A percentile compares a stretch with the other conserved stretches of the same genome.
Conservation (phyloP, 352 stramenopile species). For the Pythium scleroteichum region DNA sequence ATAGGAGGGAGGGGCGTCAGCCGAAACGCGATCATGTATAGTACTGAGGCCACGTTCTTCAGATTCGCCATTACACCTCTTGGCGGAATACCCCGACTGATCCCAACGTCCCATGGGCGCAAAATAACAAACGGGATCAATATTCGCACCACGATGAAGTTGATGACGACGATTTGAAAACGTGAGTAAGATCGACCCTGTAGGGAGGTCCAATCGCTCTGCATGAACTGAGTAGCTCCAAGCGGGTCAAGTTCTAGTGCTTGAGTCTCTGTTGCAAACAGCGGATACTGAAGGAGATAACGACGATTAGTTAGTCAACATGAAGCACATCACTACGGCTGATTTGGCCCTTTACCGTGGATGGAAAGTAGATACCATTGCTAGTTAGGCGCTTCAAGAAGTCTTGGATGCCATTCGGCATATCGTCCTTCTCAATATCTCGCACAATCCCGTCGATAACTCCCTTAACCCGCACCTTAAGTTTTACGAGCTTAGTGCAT, state of each 20-base stretch:
- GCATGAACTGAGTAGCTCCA: conserved; percentile 52
- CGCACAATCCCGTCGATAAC: conserved; percentile 51
- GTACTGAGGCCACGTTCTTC: conserved; percentile 44
- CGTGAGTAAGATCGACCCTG: conserved; percentile 24
- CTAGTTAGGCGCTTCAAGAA: conserved; percentile 58
- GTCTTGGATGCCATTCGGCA: conserved; percentile 53
- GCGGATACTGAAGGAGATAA: conserved; percentile 58
- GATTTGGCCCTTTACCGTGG: conserved; percentile 46
- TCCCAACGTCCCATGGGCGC: conserved; percentile 46
- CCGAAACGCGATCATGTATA: conserved; percentile 49
- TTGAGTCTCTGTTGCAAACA: conserved; percentile 44
- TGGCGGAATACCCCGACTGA: conserved; percentile 21
- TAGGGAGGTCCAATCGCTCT: not conserved
- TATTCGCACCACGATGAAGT: conserved; percentile 63
- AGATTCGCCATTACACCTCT: conserved; percentile 35
- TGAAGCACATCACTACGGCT: too few species aligned
- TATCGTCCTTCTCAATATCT: conserved; percentile 49
- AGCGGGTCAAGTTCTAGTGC: conserved; percentile 58
- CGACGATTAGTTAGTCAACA: too few species aligned
- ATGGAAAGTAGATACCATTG: conserved; percentile 68
- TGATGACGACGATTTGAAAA: conserved; percentile 59
- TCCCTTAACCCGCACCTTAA: conserved; percentile 63
- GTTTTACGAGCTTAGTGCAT: conserved; percentile 36
- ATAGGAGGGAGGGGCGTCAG: conserved; percentile 47
- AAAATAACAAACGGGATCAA: conserved; percentile 62